A percentile compares a stretch with the other conserved stretches of the same genome.
Evolutionary conservation across 305 asterid species (phyloP).

Genomic region (Fraxinus latifolia): DNA sequence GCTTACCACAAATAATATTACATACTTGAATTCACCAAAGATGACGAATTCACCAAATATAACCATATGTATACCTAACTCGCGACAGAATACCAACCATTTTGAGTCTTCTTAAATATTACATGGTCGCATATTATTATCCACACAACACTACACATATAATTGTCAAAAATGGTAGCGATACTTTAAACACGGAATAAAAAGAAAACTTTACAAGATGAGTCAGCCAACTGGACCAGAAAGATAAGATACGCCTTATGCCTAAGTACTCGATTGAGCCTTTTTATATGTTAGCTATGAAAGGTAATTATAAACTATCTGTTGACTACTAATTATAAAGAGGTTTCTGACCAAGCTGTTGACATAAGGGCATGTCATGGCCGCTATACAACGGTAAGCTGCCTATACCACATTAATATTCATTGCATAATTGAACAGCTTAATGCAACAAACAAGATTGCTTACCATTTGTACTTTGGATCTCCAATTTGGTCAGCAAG

Average conservation of each 20-base stretch:
- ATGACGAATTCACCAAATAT: not conserved
- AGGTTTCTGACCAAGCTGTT: not conserved
- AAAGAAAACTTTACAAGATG: not conserved
- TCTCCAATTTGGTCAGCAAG: conserved; percentile 81
- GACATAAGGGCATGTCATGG: too few species aligned
- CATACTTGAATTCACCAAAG: not conserved
- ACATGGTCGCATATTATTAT: not conserved
- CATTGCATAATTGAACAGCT: conserved; percentile 9
- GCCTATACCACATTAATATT: not conserved
- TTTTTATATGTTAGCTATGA: not conserved
- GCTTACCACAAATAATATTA: not conserved
- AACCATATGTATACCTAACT: not conserved
- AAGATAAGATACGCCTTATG: not conserved
- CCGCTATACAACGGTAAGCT: not conserved
- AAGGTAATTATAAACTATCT: not conserved
- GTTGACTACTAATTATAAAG: not conserved
- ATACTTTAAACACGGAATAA: not conserved
- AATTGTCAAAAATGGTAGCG: not conserved
- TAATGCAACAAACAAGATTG: conserved; percentile 15
- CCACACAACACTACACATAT: not conserved
- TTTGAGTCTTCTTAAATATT: not conserved
- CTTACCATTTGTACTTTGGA: conserved; percentile 69
- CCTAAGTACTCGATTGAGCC: not conserved
- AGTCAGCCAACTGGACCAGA: not conserved
- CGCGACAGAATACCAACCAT: not conserved